Evolutionary conservation across 2,329 filamentous ascomycete species (phyloP), one percentile per base, ranked within the genome.

Genomic region (Diplodia sapinea): DNA sequence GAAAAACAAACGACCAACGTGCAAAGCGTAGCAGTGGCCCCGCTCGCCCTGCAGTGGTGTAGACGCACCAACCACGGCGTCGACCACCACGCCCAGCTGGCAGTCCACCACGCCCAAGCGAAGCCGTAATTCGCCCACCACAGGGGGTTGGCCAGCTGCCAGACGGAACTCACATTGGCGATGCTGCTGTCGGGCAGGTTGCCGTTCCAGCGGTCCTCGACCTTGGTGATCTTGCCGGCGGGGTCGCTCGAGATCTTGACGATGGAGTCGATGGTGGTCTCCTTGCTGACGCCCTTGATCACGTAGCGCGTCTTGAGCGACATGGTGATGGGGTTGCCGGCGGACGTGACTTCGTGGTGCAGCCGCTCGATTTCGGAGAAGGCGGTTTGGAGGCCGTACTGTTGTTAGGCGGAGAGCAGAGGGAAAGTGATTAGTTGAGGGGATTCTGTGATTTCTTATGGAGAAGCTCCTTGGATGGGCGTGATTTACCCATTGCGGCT

Each of bases 241-340:
- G 71, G 73, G 69, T 79, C 79, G 9, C 79, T 76, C 70, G 81
- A 78, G 64, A 87, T 85, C 62, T 80, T 79, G 36, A 87, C 76
- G 51, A 81, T 76, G 69, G 81, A 83, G 43, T 80, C 74, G 62
- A 87, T 83, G 5, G 77, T 80, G 73, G 85, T 79, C 74, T 86
- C 84, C 70, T 79, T 84, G 0, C 79, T 78, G 51, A 87, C 76
- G 0, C 84, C 84, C 76, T 86, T 87, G 68, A 87, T 76, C 5
- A 81, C 81, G 74, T 87, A 87, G 63, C 80, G 75, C 0, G 81
- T 85, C 74, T 82, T 83, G 69, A 87, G 59, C 54, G 87, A 81
- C 72, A 90, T 77, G 68, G 82, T 76, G 50, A 90, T 88, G 0
- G 88, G 87, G 70, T 89, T 88, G 1, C 87, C 86, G 0, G 79